Evolutionary conservation across 345 rosid species (phyloP), one percentile per base, ranked within the genome.

Genomic region (Adansonia digitata): DNA sequence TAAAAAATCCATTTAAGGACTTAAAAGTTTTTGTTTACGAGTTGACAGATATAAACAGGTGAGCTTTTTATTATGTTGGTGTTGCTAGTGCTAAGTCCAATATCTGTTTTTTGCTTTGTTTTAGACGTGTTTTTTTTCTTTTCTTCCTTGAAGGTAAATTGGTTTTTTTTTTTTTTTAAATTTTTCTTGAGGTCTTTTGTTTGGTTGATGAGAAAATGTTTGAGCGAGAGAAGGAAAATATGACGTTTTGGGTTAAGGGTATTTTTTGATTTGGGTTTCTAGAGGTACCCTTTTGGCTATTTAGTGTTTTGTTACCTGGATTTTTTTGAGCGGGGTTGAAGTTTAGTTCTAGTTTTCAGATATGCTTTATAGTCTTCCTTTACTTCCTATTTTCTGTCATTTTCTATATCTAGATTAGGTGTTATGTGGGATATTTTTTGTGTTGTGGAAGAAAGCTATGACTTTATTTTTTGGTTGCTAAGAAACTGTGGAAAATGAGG

Each of bases 161-260:
- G 75, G 73, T 55, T 56, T 55, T 45, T 34, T 42, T 15, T 31
- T 72, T 9, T 9, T 45, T n/a, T n/a, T n/a, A n/a, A n/a, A n/a
- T n/a, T n/a, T n/a, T 5, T 46, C 11, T 56, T 62, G 14, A 1
- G 31, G 40, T 24, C 2, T 18, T 17, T 56, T 52, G 81, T 48
- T 74, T 69, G 74, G 71, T 79, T 62, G 56, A 11, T 48, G 14
- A 39, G 67, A 39, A 70, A 71, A n/a, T 69, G 66, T 9, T 52
- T n/a, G 59, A 49, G 51, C 31, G n/a, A 73, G 49, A 26, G 51
- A 4, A 35, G 35, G 17, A 71, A 43, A 66, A 13, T 13, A 12
- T 74, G 42, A 60, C 29, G 34, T 67, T 49, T 46, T 68, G 52
- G 26, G 14, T 49, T 2, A 34, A 59, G 69, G 43, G 29, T 53